Percentiles rank a stretch among this genome's conserved stretches.
Evolutionary conservation across 176 grass and related monocot species (phyloP).

Genomic region (Ensete ventricosum): DNA sequence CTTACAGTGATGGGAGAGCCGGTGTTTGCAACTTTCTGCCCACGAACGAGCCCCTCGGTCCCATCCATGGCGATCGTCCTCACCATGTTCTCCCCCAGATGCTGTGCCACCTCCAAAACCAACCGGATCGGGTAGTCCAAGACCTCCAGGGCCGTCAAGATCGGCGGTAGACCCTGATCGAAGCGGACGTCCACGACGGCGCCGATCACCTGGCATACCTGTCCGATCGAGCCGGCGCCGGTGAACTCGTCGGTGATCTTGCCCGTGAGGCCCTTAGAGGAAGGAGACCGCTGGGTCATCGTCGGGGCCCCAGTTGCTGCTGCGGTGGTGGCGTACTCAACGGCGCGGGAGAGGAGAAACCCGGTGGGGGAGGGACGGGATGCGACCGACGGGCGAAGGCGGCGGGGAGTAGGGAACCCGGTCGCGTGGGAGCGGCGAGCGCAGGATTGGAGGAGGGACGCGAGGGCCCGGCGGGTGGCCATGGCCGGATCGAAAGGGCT

Average conservation of each 20-base stretch:
- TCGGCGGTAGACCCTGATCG: constrained; percentile 5
- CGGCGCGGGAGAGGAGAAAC: constrained; percentile 1
- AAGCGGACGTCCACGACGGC: constrained; percentile 16
- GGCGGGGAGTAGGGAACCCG: background rate
- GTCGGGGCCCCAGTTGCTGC: background rate
- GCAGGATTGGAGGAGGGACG: constrained; percentile 6
- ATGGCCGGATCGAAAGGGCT: background rate
- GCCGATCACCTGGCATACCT: constrained; percentile 11
- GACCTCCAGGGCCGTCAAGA: constrained; percentile 17
- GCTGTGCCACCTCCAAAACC: constrained; percentile 11
- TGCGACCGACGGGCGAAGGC: background rate
- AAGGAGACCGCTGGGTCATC: background rate
- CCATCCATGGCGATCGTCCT: constrained; percentile 10
- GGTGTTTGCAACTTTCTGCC: constrained; percentile 3
- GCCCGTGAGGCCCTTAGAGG: background rate
- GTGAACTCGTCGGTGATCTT: constrained; percentile 18
- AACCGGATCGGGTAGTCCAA: constrained; percentile 1
- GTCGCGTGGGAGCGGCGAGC: background rate
- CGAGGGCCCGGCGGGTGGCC: constrained; percentile 8
- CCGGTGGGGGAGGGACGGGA: background rate
- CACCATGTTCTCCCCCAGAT: constrained; percentile 18
- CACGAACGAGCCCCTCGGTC: constrained; percentile 9
- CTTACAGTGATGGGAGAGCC: constrained; percentile 15
- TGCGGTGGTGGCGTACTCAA: background rate
- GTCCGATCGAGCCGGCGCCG: background rate